A percentile compares a stretch with the other conserved stretches of the same genome.
Evolutionary conservation across 164 flowering plant species (phyloP).

Genomic region (Hamamelis virginiana): DNA sequence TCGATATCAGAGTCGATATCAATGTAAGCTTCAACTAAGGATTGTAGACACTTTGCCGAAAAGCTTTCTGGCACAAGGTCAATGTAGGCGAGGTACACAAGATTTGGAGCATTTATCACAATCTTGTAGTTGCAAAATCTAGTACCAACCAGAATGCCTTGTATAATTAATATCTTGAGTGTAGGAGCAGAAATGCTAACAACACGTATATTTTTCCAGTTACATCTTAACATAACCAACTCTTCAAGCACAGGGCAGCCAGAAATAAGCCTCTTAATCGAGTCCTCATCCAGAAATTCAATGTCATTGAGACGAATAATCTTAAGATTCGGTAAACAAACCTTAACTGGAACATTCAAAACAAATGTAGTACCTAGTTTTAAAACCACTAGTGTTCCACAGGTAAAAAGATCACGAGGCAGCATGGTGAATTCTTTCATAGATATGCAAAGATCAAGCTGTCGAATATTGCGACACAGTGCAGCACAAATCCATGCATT

Average conservation of each 20-base stretch:
- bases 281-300: constrained; percentile 9
- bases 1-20: too few relatives aligned
- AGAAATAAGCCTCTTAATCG: constrained; percentile 12
- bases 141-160: background rate
- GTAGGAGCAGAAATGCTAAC: constrained; percentile 14
- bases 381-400: constrained; percentile 7
- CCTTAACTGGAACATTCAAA: constrained; percentile 13
- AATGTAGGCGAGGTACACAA: too few relatives aligned
- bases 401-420: constrained; percentile 15
- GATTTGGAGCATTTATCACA: constrained; percentile 11
- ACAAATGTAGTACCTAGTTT: constrained; percentile 8
- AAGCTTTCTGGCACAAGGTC: too few relatives aligned
- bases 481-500: background rate
- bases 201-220: constrained; percentile 3
- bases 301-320: constrained; percentile 15
- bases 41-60: too few relatives aligned
- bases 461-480: background rate
- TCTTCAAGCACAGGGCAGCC: constrained; percentile 22
- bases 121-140: too few relatives aligned
- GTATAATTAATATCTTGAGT: constrained; percentile 13
- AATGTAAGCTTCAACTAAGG: too few relatives aligned
- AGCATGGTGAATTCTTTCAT: background rate
- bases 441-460: constrained; percentile 15
- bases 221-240: constrained; percentile 14
- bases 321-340: constrained; percentile 20